Evolutionary conservation across 768 basidiomycete species (phyloP).

Genomic region (Mycena rebaudengoi): DNA sequence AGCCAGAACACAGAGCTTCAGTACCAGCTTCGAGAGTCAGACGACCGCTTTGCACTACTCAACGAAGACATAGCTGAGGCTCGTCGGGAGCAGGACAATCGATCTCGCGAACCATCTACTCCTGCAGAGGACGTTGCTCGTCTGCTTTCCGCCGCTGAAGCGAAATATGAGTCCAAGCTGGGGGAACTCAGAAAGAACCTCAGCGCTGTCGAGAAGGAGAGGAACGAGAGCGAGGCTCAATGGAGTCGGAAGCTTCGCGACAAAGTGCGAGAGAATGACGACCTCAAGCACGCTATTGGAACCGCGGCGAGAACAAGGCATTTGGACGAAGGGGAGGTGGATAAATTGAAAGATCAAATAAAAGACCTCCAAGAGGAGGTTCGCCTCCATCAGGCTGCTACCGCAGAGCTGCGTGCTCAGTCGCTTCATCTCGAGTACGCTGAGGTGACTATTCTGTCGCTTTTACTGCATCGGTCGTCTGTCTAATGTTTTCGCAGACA

Average conservation of each 20-base stretch:
- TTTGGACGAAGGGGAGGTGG: constrained; percentile 60
- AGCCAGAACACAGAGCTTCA: constrained; percentile 85
- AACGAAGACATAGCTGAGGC: constrained; percentile 75
- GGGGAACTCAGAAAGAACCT: constrained; percentile 76
- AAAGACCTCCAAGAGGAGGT: constrained; percentile 58
- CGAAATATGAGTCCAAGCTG: constrained; percentile 79
- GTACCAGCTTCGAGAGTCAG: constrained; percentile 84
- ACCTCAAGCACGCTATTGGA: constrained; percentile 66
- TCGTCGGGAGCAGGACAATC: constrained; percentile 63
- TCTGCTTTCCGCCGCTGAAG: constrained; percentile 76
- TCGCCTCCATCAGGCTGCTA: constrained; percentile 56
- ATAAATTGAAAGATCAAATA: constrained; percentile 63
- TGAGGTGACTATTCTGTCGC: constrained; percentile 60
- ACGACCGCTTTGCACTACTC: constrained; percentile 75
- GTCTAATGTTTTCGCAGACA: constrained; percentile 30
- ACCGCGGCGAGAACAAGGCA: constrained; percentile 67
- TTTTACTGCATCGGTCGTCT: background rate
- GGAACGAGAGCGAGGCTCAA: constrained; percentile 86
- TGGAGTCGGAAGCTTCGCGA: constrained; percentile 88
- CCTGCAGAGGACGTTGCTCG: constrained; percentile 76
- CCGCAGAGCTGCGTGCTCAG: constrained; percentile 63
- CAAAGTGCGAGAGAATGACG: constrained; percentile 80
- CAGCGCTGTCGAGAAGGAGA: constrained; percentile 76
- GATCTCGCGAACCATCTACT: constrained; percentile 51
- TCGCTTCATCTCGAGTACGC: constrained; percentile 59